Evolutionary conservation across 768 basidiomycete species (phyloP).

Genomic region (Gautieria morchelliformis): DNA sequence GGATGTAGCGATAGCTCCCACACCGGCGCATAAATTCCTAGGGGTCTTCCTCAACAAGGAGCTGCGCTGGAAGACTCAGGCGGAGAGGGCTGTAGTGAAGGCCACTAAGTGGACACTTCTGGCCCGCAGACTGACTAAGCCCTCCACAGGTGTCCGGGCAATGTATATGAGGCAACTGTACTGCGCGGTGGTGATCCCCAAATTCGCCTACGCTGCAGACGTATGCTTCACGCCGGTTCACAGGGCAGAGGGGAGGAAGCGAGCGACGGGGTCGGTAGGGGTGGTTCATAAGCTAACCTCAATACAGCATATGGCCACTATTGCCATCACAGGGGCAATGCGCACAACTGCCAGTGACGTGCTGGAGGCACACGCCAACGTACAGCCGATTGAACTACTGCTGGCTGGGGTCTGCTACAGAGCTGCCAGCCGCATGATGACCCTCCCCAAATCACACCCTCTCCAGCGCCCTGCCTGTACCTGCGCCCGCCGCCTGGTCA

Average conservation of each 20-base stretch:
- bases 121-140: too few species aligned
- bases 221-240: slow-evolving; percentile 17
- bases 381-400: background rate
- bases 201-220: too few species aligned
- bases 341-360: background rate
- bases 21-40: too few species aligned
- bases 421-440: background rate
- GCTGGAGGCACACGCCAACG: background rate
- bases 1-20: too few species aligned
- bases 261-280: background rate
- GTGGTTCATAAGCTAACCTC: background rate
- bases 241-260: slow-evolving; percentile 12
- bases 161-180: too few species aligned
- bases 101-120: too few species aligned
- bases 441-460: background rate
- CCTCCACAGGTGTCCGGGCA: too few species aligned
- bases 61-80: too few species aligned
- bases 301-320: background rate
- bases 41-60: too few species aligned
- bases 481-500: too few species aligned
- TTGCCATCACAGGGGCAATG: too few species aligned
- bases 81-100: too few species aligned
- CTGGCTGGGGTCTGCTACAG: background rate
- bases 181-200: slow-evolving; percentile 17
- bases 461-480: background rate